Conservation (phyloP, 306 rosid genomes). For the Luffa acutangula region DNA sequence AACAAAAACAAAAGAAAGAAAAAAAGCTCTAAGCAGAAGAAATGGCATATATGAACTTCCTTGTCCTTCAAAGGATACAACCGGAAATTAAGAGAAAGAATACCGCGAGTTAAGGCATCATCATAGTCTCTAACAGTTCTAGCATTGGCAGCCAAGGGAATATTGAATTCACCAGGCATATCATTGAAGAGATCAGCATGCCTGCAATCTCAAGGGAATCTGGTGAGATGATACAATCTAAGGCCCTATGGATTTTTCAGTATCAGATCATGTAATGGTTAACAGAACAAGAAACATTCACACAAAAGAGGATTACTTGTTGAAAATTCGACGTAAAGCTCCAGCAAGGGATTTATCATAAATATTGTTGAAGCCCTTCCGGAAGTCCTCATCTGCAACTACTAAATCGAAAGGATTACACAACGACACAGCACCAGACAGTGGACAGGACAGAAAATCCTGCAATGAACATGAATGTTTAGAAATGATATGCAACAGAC, state of each 20-base stretch:
- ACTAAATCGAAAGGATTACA: slow-evolving; percentile 95
- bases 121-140: slow-evolving; percentile 77
- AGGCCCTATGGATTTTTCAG: not conserved
- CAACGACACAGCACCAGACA: slow-evolving; percentile 92
- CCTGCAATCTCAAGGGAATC: slow-evolving; percentile 26
- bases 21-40: not conserved
- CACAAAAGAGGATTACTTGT: slow-evolving; percentile 39
- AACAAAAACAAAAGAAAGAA: not conserved
- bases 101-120: slow-evolving; percentile 88
- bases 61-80: not conserved
- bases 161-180: slow-evolving; percentile 58
- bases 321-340: slow-evolving; percentile 54
- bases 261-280: slow-evolving; percentile 2
- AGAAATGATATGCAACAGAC: slow-evolving; percentile 6
- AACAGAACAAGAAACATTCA: not conserved
- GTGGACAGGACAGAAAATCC: slow-evolving; percentile 51
- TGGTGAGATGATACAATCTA: not conserved
- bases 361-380: slow-evolving; percentile 70
- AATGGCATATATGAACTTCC: too few species aligned
- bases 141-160: slow-evolving; percentile 60
- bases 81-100: not conserved
- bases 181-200: slow-evolving; percentile 75
- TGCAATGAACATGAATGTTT: slow-evolving; percentile 29
- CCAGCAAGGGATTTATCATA: slow-evolving; percentile 73
- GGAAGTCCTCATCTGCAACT: slow-evolving; percentile 80